Evolutionary conservation across 2,329 filamentous ascomycete species (phyloP), one percentile per base, ranked within the genome.

Genomic region (Trichoderma atroviride): DNA sequence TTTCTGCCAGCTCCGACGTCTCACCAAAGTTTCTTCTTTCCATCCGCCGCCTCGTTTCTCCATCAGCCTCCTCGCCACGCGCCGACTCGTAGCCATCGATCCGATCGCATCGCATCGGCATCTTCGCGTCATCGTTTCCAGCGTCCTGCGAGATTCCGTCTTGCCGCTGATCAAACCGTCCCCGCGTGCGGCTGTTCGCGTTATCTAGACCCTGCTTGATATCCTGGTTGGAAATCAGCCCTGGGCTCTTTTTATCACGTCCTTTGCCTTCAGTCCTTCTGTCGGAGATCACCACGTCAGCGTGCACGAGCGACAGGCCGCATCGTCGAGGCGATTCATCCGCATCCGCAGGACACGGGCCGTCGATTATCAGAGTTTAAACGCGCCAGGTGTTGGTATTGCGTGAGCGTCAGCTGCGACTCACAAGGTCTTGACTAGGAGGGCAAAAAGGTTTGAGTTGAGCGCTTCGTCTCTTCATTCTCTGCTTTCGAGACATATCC

Each of bases 401-500:
- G 57, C 43, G 47, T 53, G 55, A 60, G 55, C 64, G 43, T 37
- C 65, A 56, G 13, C 33, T 53, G 10, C 57, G 33, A 52, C 35
- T 29, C 56, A 57, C 50, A 68, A 53, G 53, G 64, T 69, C 65
- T 69, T 56, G 69, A 43, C 65, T 53, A 64, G 40, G 43, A 55
- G 27, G 55, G 63, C 50, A 52, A 29, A 53, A 69, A 70, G 79
- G 78, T 81, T 80, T 77, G 77, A 80, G 77, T 76, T 77, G 75
- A 76, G 76, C 74, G 79, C 77, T 76, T 78, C 75, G 76, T 79
- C 77, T 78, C 65, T 77, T 75, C 76, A 64, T 77, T 79, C 74
- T 77, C 76, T 80, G 76, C 75, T 77, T 77, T 74, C 75, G 75
- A 78, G 76, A 79, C 73, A 79, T 73, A 74, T 76, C 74, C 75